phyloP scores from a whole-genome alignment of 2,329 filamentous ascomycete genomes.

The Aspergillus neoniger region DNA sequence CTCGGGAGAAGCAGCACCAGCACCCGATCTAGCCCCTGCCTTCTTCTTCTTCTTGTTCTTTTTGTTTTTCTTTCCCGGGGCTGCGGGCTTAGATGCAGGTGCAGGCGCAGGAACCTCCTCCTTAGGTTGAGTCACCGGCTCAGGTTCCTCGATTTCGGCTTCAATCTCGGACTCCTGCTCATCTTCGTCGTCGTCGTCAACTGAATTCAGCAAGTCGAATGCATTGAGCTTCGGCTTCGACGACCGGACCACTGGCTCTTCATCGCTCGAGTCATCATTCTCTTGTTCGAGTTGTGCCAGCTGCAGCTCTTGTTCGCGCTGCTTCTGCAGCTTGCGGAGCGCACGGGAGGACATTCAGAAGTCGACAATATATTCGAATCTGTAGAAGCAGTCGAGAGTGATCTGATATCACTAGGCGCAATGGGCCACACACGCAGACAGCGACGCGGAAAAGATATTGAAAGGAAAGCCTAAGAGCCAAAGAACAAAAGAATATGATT shows the following conservation, averaged over 20 bases:
- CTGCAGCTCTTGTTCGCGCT: slow-evolving; percentile 60
- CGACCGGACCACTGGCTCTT: slow-evolving; percentile 37
- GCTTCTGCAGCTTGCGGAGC: slow-evolving; percentile 64
- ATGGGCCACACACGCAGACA: neutral
- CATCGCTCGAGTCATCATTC: slow-evolving; percentile 43
- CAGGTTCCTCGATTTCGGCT: slow-evolving; percentile 16
- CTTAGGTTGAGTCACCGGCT: slow-evolving; percentile 15
- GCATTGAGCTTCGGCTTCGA: slow-evolving; percentile 51
- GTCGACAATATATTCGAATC: neutral
- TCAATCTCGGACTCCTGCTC: slow-evolving; percentile 37
- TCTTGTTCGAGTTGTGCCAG: slow-evolving; percentile 38
- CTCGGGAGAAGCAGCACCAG: slow-evolving; percentile 27
- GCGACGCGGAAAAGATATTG: no score
- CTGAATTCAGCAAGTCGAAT: slow-evolving; percentile 56
- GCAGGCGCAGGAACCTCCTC: slow-evolving; percentile 22
- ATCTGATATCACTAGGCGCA: no score
- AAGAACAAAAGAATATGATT: slow-evolving; percentile 1
- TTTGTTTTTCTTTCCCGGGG: slow-evolving; percentile 42
- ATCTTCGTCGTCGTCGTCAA: slow-evolving; percentile 43
- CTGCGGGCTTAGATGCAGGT: slow-evolving; percentile 19
- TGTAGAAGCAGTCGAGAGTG: neutral
- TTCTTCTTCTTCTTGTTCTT: slow-evolving; percentile 65
- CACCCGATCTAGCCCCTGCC: slow-evolving; percentile 46
- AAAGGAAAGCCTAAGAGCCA: neutral
- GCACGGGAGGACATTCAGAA: slow-evolving; percentile 64